Percentiles rank a stretch among this genome's conserved stretches.
These are phyloP conservation scores for Bryoglossum gracile DNA, from an alignment of 495 filamentous ascomycete genomes.

Conservation along the genomic window DNA sequence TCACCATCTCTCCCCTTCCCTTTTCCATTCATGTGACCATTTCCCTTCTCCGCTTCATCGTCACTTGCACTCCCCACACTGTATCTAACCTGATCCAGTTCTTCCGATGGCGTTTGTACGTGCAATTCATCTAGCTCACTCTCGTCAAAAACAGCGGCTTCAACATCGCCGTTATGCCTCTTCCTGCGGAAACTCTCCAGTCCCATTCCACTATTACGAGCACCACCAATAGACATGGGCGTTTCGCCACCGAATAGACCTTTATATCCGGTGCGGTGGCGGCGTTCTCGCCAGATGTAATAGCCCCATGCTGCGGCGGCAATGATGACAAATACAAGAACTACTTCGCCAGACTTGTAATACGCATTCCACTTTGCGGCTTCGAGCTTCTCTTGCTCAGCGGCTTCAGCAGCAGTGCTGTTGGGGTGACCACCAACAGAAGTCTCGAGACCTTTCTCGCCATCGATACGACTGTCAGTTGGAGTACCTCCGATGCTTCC, in stretches of 20 bases:
- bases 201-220: slow-evolving; percentile 23
- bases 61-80: slow-evolving; percentile 52
- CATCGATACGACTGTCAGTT: slow-evolving; percentile 79
- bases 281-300: slow-evolving; percentile 75
- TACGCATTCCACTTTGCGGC: slow-evolving; percentile 90
- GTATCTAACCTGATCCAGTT: slow-evolving; percentile 36
- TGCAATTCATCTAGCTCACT: slow-evolving; percentile 73
- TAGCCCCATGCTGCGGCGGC: slow-evolving; percentile 74
- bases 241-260: slow-evolving; percentile 36
- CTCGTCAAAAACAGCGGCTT: slow-evolving; percentile 87
- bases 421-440: slow-evolving; percentile 86
- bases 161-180: slow-evolving; percentile 50
- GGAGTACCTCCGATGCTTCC: slow-evolving; percentile 80
- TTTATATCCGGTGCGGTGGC: slow-evolving; percentile 46
- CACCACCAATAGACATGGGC: slow-evolving; percentile 19
- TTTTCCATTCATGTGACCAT: slow-evolving; percentile 15
- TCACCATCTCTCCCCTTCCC: slow-evolving; percentile 8
- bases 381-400: slow-evolving; percentile 65
- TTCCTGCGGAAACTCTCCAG: slow-evolving; percentile 48
- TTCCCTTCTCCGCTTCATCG: slow-evolving; percentile 32
- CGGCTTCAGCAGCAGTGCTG: slow-evolving; percentile 62
- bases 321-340: slow-evolving; percentile 76
- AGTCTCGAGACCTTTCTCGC: slow-evolving; percentile 78
- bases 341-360: slow-evolving; percentile 83
- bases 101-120: slow-evolving; percentile 37